A percentile compares a stretch with the other conserved stretches of the same genome.
These are phyloP conservation scores for Oryza coarctata DNA, from an alignment of 176 grass and related monocot species.

Conservation along the genomic window DNA sequence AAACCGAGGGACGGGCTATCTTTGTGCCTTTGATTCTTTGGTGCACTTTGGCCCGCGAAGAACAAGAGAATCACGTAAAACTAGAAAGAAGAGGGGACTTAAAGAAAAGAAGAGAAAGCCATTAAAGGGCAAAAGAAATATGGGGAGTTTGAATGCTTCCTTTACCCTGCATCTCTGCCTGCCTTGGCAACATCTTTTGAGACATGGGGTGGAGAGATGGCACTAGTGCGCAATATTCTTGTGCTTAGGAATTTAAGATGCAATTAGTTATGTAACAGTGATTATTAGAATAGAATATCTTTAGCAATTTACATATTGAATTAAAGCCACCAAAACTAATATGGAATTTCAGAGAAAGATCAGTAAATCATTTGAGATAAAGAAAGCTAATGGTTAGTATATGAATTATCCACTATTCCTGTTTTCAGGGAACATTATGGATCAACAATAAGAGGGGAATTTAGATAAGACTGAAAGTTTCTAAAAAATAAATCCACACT, in stretches of 20 bases:
- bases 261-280: constrained; percentile 26
- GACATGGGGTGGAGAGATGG: constrained; percentile 58
- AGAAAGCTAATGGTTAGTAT: neutral
- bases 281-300: neutral
- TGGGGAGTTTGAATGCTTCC: constrained; percentile 72
- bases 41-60: constrained; percentile 46
- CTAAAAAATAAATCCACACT: neutral
- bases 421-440: constrained; percentile 25
- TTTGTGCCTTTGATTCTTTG: constrained; percentile 50
- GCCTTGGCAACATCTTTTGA: constrained; percentile 81
- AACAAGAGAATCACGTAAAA: constrained; percentile 75
- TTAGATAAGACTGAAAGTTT: neutral
- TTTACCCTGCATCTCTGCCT: constrained; percentile 56
- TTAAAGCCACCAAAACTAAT: neutral
- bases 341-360: constrained; percentile 6
- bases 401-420: constrained; percentile 10
- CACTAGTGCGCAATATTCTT: constrained; percentile 43
- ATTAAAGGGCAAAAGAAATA: constrained; percentile 74
- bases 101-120: constrained; percentile 87
- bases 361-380: neutral
- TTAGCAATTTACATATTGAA: neutral
- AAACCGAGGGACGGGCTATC: constrained; percentile 45
- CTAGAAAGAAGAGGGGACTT: constrained; percentile 59
- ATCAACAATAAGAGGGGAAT: neutral
- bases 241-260: constrained; percentile 38